A percentile compares a stretch with the other conserved stretches of the same genome.
Evolutionary conservation across 176 grass and related monocot species (phyloP).

Genomic region (Chloris gayana): DNA sequence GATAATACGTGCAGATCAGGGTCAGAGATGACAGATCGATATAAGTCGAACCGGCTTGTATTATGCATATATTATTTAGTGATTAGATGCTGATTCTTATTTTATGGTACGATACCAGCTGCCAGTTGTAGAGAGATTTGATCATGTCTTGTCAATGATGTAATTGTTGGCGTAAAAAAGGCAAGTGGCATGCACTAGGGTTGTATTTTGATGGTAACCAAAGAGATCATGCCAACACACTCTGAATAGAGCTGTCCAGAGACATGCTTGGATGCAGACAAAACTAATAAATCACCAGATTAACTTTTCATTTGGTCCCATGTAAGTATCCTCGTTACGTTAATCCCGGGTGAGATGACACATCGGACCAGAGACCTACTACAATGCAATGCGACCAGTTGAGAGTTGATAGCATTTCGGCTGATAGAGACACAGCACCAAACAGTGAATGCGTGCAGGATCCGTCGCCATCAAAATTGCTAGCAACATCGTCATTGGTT

Average conservation of each 20-base stretch:
- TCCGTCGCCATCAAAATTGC: not conserved
- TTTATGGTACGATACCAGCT: not conserved
- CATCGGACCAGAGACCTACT: not conserved
- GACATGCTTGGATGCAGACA: not conserved
- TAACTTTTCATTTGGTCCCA: not conserved
- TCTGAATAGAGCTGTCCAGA: not conserved
- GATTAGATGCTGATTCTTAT: slow-evolving; percentile 27
- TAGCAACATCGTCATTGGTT: not conserved
- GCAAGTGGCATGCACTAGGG: not conserved
- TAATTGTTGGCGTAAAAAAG: not conserved
- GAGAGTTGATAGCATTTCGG: not conserved
- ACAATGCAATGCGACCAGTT: not conserved
- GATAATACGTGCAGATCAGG: slow-evolving; percentile 6
- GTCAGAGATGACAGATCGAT: slow-evolving; percentile 14
- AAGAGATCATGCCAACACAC: not conserved
- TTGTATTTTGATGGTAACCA: not conserved
- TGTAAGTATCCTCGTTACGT: not conserved
- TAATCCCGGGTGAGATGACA: not conserved
- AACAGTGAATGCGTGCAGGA: not conserved
- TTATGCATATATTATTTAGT: not conserved
- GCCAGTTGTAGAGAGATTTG: not conserved
- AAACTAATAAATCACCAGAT: not conserved
- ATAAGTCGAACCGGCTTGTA: not conserved
- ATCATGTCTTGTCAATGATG: not conserved
- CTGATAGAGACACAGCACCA: slow-evolving; percentile 25